These are phyloP conservation scores for Sugiyamaella paludigena DNA, from an alignment of 1,139 yeast species.

Conservation along the genomic window DNA sequence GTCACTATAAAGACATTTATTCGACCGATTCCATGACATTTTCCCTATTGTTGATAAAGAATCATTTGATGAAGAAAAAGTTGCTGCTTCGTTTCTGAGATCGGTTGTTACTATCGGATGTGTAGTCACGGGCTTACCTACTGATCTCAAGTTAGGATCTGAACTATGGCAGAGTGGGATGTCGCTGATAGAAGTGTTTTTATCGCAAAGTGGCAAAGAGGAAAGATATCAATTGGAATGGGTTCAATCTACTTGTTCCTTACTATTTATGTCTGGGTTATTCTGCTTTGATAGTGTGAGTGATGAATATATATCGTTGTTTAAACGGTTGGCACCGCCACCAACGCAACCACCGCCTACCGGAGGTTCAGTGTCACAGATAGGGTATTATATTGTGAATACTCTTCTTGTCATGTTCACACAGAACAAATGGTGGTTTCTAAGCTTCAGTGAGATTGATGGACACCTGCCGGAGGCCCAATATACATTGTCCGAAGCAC, in stretches of 20 bases:
- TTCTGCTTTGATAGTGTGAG: conserved; percentile 11
- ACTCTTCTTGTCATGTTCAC: conserved; percentile 10
- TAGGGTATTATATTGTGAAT: conserved; percentile 12
- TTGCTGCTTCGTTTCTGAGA: conserved; percentile 15
- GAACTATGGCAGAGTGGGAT: conserved; percentile 16
- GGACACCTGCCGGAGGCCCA: conserved; percentile 7
- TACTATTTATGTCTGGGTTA: conserved; percentile 9
- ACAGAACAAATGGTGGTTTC: conserved; percentile 8
- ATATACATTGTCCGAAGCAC: conserved; percentile 1
- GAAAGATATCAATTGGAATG: conserved; percentile 11
- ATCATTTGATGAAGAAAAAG: conserved; percentile 13
- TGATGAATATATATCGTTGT: conserved; percentile 13
- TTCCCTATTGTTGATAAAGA: conserved; percentile 13
- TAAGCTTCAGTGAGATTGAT: conserved; percentile 5
- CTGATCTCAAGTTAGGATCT: conserved; percentile 13
- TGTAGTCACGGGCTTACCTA: conserved; percentile 14
- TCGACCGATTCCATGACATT: conserved; percentile 11
- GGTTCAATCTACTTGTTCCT: conserved; percentile 12
- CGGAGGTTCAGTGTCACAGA: too few relatives aligned
- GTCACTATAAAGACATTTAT: conserved; percentile 17
- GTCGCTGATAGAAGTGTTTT: conserved; percentile 11
- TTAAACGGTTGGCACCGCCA: conserved; percentile 6
- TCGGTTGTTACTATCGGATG: conserved; percentile 16
- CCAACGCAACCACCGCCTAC: too few relatives aligned
- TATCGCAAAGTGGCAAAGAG: conserved; percentile 8